phyloP scores from a whole-genome alignment of 768 basidiomycete species.

The Phlegmacium glaucopus region DNA sequence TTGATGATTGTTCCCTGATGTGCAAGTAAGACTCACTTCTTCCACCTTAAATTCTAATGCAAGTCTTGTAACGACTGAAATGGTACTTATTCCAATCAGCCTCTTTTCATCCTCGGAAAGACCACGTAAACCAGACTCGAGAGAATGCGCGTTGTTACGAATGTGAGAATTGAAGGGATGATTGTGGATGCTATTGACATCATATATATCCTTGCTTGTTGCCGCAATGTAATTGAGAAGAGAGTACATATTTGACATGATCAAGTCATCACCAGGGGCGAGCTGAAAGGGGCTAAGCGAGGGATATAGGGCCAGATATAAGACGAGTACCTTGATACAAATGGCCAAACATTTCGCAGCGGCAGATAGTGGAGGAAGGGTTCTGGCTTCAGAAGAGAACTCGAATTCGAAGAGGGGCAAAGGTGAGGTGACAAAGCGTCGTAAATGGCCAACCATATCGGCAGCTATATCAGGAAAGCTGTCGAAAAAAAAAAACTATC shows the following conservation, averaged over 20 bases:
- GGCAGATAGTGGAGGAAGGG: slow-evolving; percentile 75
- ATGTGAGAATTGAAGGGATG: slow-evolving; percentile 43
- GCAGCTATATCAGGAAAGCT: slow-evolving; percentile 73
- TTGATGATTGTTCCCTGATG: background rate
- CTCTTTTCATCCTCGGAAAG: slow-evolving; percentile 82
- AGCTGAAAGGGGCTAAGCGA: slow-evolving; percentile 41
- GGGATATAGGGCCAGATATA: background rate
- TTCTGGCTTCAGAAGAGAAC: slow-evolving; percentile 67
- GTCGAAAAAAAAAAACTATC: slow-evolving; percentile 31
- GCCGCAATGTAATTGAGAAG: slow-evolving; percentile 89
- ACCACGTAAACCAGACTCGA: slow-evolving; percentile 61
- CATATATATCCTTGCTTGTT: slow-evolving; percentile 73
- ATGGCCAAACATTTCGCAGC: slow-evolving; percentile 89
- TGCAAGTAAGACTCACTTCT: slow-evolving; percentile 48
- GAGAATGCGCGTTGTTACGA: slow-evolving; percentile 48
- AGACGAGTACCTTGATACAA: slow-evolving; percentile 69
- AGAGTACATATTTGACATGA: slow-evolving; percentile 96
- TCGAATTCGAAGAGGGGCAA: slow-evolving; percentile 86
- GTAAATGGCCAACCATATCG: slow-evolving; percentile 71
- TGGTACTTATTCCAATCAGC: slow-evolving; percentile 84
- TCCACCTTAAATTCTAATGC: slow-evolving; percentile 85
- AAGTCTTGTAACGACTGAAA: slow-evolving; percentile 84
- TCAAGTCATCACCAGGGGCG: slow-evolving; percentile 81
- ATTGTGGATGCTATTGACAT: slow-evolving; percentile 42
- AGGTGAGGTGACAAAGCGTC: slow-evolving; percentile 86